Conservation (phyloP, 2,329 filamentous ascomycete species). For the Microdochium trichocladiopsis region DNA sequence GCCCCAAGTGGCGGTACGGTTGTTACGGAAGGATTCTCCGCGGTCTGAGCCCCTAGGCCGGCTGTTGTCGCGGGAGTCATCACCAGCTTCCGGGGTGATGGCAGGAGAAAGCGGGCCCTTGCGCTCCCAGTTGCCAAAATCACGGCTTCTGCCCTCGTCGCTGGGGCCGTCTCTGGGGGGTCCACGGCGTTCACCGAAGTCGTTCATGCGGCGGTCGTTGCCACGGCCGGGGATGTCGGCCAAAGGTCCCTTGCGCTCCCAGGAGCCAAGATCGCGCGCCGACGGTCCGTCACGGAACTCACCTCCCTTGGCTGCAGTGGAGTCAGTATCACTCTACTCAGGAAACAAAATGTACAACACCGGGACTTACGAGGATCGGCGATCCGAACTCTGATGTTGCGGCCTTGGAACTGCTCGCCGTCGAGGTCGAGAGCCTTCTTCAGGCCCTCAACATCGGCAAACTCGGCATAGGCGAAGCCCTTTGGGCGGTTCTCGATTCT, state of each 20-base stretch:
- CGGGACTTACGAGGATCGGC: conserved; percentile 85
- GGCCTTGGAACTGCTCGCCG: conserved; percentile 76
- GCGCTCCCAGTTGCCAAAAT: conserved; percentile 90
- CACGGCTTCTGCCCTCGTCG: conserved; percentile 70
- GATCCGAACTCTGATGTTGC: conserved; percentile 87
- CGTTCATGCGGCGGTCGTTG: conserved; percentile 34
- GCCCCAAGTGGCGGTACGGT: conserved; percentile 69
- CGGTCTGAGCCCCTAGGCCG: conserved; percentile 48
- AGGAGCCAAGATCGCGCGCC: conserved; percentile 76
- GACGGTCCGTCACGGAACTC: conserved; percentile 50
- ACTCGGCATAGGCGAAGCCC: conserved; percentile 97
- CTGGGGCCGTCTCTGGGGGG: conserved; percentile 60
- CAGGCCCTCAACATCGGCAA: conserved; percentile 77
- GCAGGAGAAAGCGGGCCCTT: conserved; percentile 79
- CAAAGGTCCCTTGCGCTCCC: conserved; percentile 88
- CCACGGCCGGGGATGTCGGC: conserved; percentile 51
- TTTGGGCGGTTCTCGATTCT: conserved; percentile 90
- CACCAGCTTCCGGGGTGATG: conserved; percentile 43
- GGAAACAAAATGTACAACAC: not conserved
- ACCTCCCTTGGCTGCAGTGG: conserved; percentile 70
- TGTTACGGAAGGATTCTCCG: conserved; percentile 50
- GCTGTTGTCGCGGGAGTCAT: conserved; percentile 46
- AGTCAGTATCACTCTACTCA: conserved; percentile 25
- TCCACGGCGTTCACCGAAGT: conserved; percentile 58
- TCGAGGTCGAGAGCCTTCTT: conserved; percentile 85